A percentile compares a stretch with the other conserved stretches of the same genome.
phyloP scores from a whole-genome alignment of 1,284 basidiomycete genomes.

The Ceratobasidium sp. region DNA sequence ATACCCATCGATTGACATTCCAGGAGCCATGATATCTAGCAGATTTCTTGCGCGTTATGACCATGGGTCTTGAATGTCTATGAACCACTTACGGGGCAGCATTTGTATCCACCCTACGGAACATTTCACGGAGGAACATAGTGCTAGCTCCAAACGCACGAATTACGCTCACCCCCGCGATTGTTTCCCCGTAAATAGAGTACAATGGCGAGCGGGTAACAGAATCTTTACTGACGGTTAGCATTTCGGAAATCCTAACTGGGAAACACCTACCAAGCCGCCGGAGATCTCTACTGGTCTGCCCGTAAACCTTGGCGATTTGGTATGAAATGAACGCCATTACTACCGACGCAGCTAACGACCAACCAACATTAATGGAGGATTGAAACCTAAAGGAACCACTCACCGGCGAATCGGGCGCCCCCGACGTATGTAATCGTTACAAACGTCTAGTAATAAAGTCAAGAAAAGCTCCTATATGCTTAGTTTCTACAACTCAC shows the following conservation, averaged over 20 bases:
- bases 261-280: constrained; percentile 69
- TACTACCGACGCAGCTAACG: constrained; percentile 66
- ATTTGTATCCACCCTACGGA: constrained; percentile 82
- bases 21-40: constrained; percentile 87
- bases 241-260: neutral
- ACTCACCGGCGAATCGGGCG: constrained; percentile 72
- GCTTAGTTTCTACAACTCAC: too few species aligned
- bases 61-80: too few species aligned
- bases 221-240: constrained; percentile 68
- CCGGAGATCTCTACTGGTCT: constrained; percentile 90
- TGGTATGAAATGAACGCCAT: constrained; percentile 71
- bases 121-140: constrained; percentile 88
- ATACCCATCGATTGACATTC: constrained; percentile 70
- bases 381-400: too few species aligned
- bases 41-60: neutral
- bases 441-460: constrained; percentile 68
- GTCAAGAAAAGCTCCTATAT: constrained; percentile 51
- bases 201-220: constrained; percentile 92
- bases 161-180: constrained; percentile 79
- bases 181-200: constrained; percentile 91
- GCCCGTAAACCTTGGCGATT: constrained; percentile 79
- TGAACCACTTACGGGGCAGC: constrained; percentile 51
- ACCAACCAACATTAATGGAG: neutral
- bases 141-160: constrained; percentile 90
- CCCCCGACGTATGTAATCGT: constrained; percentile 89